These are phyloP conservation scores for Jackrogersella minutella DNA, from an alignment of 495 filamentous ascomycete genomes.

Conservation along the genomic window DNA sequence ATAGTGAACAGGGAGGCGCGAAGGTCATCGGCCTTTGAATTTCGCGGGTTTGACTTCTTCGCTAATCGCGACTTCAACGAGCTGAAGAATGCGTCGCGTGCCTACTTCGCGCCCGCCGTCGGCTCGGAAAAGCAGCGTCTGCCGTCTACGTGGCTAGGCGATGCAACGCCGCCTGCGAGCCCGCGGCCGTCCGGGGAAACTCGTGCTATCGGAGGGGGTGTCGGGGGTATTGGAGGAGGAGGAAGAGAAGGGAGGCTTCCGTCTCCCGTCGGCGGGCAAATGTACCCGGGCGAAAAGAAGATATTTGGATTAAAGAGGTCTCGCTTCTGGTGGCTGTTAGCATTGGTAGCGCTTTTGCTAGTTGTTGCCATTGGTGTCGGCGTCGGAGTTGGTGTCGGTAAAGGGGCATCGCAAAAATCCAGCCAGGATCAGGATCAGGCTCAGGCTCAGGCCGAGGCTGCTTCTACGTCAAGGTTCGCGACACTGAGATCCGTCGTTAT, in stretches of 20 bases:
- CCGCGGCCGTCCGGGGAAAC: conserved; percentile 29
- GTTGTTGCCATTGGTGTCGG: conserved; percentile 51
- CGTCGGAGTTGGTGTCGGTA: conserved; percentile 46
- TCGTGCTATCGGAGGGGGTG: neutral
- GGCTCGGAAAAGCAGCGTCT: conserved; percentile 27
- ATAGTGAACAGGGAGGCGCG: neutral
- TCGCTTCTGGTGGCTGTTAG: conserved; percentile 44
- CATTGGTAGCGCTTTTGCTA: conserved; percentile 43
- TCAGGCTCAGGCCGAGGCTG: conserved; percentile 1
- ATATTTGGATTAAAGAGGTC: conserved; percentile 40
- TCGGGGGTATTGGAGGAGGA: neutral
- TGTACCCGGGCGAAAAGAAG: conserved; percentile 8
- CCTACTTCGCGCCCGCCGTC: conserved; percentile 33
- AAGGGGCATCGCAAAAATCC: conserved; percentile 5
- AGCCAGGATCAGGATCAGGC: neutral
- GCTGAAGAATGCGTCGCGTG: conserved; percentile 40
- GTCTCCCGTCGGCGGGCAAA: neutral
- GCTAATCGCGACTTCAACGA: conserved; percentile 43
- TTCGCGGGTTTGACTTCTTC: conserved; percentile 45
- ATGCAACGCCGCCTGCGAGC: conserved; percentile 38
- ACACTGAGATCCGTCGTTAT: neutral
- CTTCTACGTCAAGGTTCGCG: conserved; percentile 36
- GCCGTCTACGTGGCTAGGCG: conserved; percentile 43
- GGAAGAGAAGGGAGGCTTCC: neutral
- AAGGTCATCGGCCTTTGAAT: conserved; percentile 34